Evolutionary conservation across 2,329 filamentous ascomycete species (phyloP), one percentile per base, ranked within the genome.

Genomic region (Parafenestella ontariensis): DNA sequence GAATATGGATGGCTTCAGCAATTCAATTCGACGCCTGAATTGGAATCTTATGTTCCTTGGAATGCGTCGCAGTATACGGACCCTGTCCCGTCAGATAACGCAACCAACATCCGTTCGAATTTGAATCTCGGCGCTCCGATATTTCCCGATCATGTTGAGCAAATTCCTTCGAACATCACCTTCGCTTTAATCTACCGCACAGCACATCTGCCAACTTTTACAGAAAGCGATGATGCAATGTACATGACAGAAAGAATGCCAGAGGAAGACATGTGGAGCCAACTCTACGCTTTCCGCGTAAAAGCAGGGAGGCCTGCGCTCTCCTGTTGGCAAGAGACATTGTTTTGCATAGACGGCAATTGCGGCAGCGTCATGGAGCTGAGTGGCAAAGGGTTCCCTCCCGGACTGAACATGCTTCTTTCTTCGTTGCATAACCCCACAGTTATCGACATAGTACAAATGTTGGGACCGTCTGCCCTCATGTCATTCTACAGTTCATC

Each of bases 211-310:
- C 29, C 29, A 21, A 23, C 43, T 21, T 46, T 46, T 18, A 34
- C 43, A 34, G 43, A 46, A n/a, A 46, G 18, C 21, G 33, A 18
- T 17, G 43, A 46, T 36, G 17, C 43, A 15, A 46, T 46, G 29
- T 46, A 46, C 21, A 34, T 46, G 43, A 46, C 43, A 23, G 43
- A 46, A 24, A 33, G 43, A 9, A 20, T 46, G 10, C 43, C 43
- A 23, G 29, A 46, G 3, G 23, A 46, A n/a, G 43, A 46, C 9
- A 11, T 7, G 6, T 20, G 43, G 18, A 24, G 43, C 8, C 18
- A 21, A n/a, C 17, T 36, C 9, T 34, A 20, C 17, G 26, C 43
- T 17, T 46, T 36, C 20, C 18, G 43, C 21, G 20, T 46, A 28
- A 20, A 34, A 28, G 43, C 43, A 11, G 43, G 23, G 20, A 28